Base-by-base conservation (phyloP, 768 basidiomycete genomes). In the Mycena polygramma region DNA sequence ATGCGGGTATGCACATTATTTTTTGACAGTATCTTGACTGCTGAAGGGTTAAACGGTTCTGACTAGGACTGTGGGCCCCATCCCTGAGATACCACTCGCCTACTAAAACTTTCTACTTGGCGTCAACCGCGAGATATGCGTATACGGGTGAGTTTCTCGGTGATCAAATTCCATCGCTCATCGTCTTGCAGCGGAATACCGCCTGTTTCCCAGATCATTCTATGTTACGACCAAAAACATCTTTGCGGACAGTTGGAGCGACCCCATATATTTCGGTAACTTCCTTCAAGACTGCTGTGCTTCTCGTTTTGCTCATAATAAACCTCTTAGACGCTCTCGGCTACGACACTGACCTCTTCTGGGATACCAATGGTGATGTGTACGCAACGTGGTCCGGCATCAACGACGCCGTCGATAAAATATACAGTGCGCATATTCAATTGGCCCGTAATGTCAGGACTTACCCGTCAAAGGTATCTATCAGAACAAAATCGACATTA, bases 271-370 rank as follows among this genome's bases (percentile, higher is more conserved):
- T 65, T 83, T 83, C 57, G 82, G 81, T 82, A 46, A 15, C 72
- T 62, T 24, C 52, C 26, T 39, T 14, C 26, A 15, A n/a, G 22
- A 30, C 48, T 13, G 51, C 54, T 36, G 57, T 15, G 10, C 52
- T 4, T 43, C 7, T 35, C n/a, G n/a, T n/a, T 5, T n/a, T 11
- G 52, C 46, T 55, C 4, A 20, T 37, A 45, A 37, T 26, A 39
- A 20, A 55, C 45, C 17, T 48, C 51, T 39, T 45, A 83, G 83
- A 83, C 63, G 74, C 77, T 26, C 70, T 83, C 54, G 83, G 83
- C 2, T 84, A 84, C 62, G 83, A 84, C 59, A 70, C 78, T 2
- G 83, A 83, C 67, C 61, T 84, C n/a, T 84, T 84, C 71, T 84
- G 82, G 82, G 83, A 83, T 59, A 75, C 71, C 22, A 79, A 81